Evolutionary conservation across 352 stramenopile genomes (phyloP).

Genomic region (Phytophthora chlamydospora): DNA sequence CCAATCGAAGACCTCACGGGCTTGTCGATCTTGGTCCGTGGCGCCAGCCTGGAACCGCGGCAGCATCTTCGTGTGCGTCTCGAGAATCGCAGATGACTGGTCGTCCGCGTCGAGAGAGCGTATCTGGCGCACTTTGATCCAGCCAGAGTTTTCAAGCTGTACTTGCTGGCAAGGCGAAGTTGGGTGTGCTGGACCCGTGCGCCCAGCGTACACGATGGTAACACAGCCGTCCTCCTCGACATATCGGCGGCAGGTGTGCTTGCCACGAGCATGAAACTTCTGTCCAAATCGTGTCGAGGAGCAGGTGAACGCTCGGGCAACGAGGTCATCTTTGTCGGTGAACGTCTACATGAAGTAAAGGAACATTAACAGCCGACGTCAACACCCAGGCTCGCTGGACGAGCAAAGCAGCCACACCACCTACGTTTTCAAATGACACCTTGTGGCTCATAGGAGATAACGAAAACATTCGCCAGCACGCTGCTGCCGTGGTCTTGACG

Average conservation of each 20-base stretch:
- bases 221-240: constrained; percentile 20
- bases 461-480: constrained; percentile 31
- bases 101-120: neutral
- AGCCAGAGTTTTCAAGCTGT: constrained; percentile 29
- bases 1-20: constrained; percentile 21
- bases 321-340: constrained; percentile 9
- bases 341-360: constrained; percentile 4
- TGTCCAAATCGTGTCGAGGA: constrained; percentile 14
- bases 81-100: constrained; percentile 11
- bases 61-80: constrained; percentile 22
- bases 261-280: constrained; percentile 15
- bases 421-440: constrained; percentile 5
- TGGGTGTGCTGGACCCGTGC: constrained; percentile 1
- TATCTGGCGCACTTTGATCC: constrained; percentile 27
- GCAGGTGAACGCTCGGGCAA: constrained; percentile 23
- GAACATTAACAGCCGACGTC: neutral
- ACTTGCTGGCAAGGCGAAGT: constrained; percentile 11
- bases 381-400: too few species aligned
- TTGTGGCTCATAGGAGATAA: constrained; percentile 7
- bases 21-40: constrained; percentile 6
- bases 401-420: neutral
- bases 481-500: constrained; percentile 16
- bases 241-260: constrained; percentile 29
- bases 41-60: constrained; percentile 21
- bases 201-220: constrained; percentile 27